Evolutionary conservation across 352 stramenopile genomes (phyloP), one percentile per base, ranked within the genome.

Genomic region (Plasmopara halstedii): DNA sequence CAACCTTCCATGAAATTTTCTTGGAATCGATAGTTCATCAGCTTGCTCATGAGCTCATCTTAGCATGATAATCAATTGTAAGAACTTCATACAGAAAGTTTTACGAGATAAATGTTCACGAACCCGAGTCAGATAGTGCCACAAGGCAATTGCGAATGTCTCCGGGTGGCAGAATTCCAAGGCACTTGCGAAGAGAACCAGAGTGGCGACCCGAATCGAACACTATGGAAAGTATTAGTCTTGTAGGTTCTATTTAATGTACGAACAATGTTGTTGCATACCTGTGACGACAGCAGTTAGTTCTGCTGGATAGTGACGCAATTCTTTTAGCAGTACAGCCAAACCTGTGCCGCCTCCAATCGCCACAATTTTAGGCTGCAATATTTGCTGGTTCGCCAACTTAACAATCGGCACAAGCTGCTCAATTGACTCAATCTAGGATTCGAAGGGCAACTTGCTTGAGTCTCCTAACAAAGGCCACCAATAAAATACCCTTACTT

Each of bases 1-100:
- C 76, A 87, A 14, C 81, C 81, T 37, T 93, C 81, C 72, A 93
- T 87, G 50, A 87, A 93, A 53, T 90, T 88, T 38, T 90, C 78
- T 34, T 79, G 80, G 52, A 93, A 93, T 4, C 81, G 73, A 47
- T 90, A 90, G 53, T 93, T 90, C 81, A 93, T 93, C 35, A 93
- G 50, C 56, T 93, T 85, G 62, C 80, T 83, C 62, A 93, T 73
- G 15, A 93, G 66, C 36, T 90, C 78, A 46, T 88, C 76, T 85
- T 46, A 8, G 49, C 38, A 36, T n/a, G 34, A 2, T 4, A 29
- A 53, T 31, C 3, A 34, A 29, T 3, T 4, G 26, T 44, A 4
- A 49, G 23, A n/a, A 35, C 0, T 31, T 8, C 33, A 14, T 1
- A 27, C 1, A 25, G 13, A 7, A 38, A 3, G 31, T 46, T 10